Base-by-base conservation (phyloP, 768 basidiomycete species). In the Lenzites betulinus region DNA sequence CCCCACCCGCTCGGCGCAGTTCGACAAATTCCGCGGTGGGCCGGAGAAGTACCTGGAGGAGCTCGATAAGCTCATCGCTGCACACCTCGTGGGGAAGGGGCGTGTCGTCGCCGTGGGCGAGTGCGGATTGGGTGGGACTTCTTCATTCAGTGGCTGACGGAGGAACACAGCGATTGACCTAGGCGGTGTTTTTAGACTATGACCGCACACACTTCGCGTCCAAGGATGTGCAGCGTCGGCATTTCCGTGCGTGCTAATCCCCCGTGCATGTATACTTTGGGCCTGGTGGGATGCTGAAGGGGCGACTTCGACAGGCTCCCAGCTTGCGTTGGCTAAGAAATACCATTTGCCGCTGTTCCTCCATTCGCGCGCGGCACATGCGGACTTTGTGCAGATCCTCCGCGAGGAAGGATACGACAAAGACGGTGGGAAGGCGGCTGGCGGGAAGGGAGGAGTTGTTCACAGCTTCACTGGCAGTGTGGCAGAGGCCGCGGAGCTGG, bases 401-500 rank as follows among this genome's bases (percentile, higher is more conserved):
- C 77, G 75, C 23, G 85, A 87, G 57, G 84, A 87, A 64, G 86
- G 89, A 1, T 89, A 89, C 67, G 78, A 80, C 16, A 73, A 78
- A 39, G 72, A 83, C 64, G 82, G 86, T 28, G 87, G 88, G 3
- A 72, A 69, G 60, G 73, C 70, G 28, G 75, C 83, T 58, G 90
- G 86, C 41, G 85, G 78, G 18, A 78, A 77, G 22, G 87, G 90
- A 3, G 92, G 91, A 1, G 92, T 93, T 22, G 89, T 92, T 3
- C 92, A 93, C 69, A 90, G 88, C 62, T 92, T 92, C 73, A 92
- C 91, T 0, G 92, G 92, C 4, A 81, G 80, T 0, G 67, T 68
- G 3, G 80, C 78, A 38, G 90, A 94, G 68, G 83, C 81, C 15
- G 66, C 70, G 8, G 90, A 93, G 68, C 73, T 90, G 47, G 89